Evolutionary conservation across 345 rosid species (phyloP).

Genomic region (Acer saccharum): DNA sequence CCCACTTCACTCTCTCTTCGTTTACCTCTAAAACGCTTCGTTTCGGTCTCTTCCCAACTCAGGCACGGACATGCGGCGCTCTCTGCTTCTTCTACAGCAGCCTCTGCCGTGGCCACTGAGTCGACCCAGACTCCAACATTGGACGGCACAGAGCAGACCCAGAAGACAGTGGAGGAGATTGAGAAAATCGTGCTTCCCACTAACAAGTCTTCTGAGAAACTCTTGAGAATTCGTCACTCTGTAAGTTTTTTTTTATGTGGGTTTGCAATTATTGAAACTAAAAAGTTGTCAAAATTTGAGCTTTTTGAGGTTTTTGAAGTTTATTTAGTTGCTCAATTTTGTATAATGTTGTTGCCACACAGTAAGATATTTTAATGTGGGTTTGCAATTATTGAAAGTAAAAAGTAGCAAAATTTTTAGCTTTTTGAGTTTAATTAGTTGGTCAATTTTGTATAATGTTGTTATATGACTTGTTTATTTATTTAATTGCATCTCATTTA

Average conservation of each 20-base stretch:
- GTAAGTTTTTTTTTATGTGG: slow-evolving; percentile 30
- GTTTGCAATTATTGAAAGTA: neutral
- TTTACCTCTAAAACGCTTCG: slow-evolving; percentile 42
- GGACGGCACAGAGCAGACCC: slow-evolving; percentile 23
- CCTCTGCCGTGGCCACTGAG: slow-evolving; percentile 58
- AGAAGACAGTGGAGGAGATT: slow-evolving; percentile 31
- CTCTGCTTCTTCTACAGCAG: slow-evolving; percentile 22
- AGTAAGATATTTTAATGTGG: slow-evolving; percentile 34
- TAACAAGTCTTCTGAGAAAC: slow-evolving; percentile 73
- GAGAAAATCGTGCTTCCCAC: slow-evolving; percentile 66
- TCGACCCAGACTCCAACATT: slow-evolving; percentile 24
- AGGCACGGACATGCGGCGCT: slow-evolving; percentile 26
- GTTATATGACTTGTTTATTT: neutral
- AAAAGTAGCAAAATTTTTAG: neutral
- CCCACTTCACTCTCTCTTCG: slow-evolving; percentile 32
- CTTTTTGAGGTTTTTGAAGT: neutral
- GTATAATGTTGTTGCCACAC: slow-evolving; percentile 51
- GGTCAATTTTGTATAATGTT: neutral
- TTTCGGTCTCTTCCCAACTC: slow-evolving; percentile 40
- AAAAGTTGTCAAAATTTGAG: neutral
- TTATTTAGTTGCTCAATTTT: too few relatives aligned
- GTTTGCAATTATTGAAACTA: neutral
- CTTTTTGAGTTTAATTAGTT: neutral
- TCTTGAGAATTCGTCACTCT: slow-evolving; percentile 85
- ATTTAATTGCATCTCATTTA: neutral